Base-by-base conservation (phyloP, 306 rosid species). In the Vigna unguiculata region DNA sequence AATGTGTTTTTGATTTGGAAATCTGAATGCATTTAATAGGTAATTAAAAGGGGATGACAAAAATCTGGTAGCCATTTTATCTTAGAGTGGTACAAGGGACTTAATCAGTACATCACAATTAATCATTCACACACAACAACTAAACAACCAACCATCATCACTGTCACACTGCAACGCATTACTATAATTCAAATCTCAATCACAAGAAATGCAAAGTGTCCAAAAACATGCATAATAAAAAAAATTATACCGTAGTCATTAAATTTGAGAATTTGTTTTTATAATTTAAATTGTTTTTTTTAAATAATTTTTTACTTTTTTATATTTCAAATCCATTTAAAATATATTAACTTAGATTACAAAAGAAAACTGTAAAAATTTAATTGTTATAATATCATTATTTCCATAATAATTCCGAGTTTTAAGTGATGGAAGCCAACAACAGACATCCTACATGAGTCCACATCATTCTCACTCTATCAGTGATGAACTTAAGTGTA, bases 141-240 rank as follows among this genome's bases (percentile, higher is more conserved):
- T 41, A 47, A 69, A 34, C 9, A 77, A n/a, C 66, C 64, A 20
- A 48, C 64, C 78, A 77, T 58, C 30, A 84, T 84, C 24, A 76
- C 32, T 57, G 49, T 21, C 19, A 22, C 9, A 4, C 71, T 49
- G 43, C 34, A 52, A 49, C 15, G 52, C 59, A 38, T 22, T 38
- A 1, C 43, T 11, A 38, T 2, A 38, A 66, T 60, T 54, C 24
- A 24, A 32, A 4, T 32, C 36, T 32, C 36, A 32, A 0, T 5
- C 41, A 60, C 72, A 68, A 71, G 7, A 80, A 43, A 54, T 49
- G 71, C 6, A 40, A 21, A 48, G 48, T 71, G 84, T 80, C 74
- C 21, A 76, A 80, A 78, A 65, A n/a, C n/a, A n/a, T n/a, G n/a
- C n/a, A n/a, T n/a, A n/a, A n/a, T n/a, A n/a, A n/a, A n/a, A n/a